phyloP scores from a whole-genome alignment of 2,329 filamentous ascomycete genomes.

The Epichloe aotearoae region DNA sequence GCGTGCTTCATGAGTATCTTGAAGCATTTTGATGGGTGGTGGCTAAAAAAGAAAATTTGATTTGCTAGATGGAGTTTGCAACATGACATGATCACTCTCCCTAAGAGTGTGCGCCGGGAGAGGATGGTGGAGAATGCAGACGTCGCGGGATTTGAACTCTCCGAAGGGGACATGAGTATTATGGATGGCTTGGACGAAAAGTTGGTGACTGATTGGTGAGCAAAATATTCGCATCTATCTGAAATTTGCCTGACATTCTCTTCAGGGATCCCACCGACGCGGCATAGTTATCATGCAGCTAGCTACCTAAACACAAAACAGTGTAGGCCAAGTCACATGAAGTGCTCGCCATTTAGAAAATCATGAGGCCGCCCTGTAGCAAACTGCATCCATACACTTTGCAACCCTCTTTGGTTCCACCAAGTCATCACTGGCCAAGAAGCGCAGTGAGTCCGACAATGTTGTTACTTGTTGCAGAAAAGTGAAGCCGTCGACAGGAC shows the following conservation, averaged over 20 bases:
- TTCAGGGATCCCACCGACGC: slow-evolving; percentile 9
- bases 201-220: slow-evolving; percentile 54
- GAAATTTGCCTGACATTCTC: not conserved
- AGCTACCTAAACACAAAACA: too few species aligned
- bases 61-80: slow-evolving; percentile 57
- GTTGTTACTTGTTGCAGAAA: too few species aligned
- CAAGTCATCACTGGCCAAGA: too few species aligned
- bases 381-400: not conserved
- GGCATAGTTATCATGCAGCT: not conserved
- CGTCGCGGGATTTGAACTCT: slow-evolving; percentile 47
- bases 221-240: not conserved
- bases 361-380: too few species aligned
- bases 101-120: slow-evolving; percentile 53
- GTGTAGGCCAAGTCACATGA: too few species aligned
- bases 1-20: not conserved
- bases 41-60: too few species aligned
- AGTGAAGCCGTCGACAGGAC: too few species aligned
- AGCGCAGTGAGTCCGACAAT: too few species aligned
- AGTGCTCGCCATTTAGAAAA: too few species aligned
- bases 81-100: slow-evolving; percentile 57
- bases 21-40: too few species aligned
- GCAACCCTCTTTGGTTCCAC: not conserved
- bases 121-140: slow-evolving; percentile 53
- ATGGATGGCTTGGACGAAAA: slow-evolving; percentile 58
- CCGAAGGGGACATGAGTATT: slow-evolving; percentile 44